Evolutionary conservation across 1,284 basidiomycete species (phyloP).

Genomic region (Omphalotus olearius): DNA sequence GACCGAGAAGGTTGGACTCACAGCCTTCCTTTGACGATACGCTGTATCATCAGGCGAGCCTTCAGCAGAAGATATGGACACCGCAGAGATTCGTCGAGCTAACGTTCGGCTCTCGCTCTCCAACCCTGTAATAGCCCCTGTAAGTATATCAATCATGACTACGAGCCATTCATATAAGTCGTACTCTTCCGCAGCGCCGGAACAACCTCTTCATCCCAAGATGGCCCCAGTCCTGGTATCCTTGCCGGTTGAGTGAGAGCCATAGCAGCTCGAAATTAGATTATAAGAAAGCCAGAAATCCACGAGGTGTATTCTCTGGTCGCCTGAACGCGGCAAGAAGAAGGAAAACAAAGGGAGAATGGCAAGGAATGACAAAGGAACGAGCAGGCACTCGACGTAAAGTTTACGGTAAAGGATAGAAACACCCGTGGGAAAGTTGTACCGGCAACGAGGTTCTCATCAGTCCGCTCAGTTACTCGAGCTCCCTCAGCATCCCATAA

Average conservation of each 20-base stretch:
- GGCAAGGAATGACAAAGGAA: no score
- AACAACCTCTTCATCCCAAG: slow-evolving; percentile 70
- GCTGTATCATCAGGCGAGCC: slow-evolving; percentile 24
- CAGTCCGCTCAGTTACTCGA: no score
- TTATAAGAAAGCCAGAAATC: not conserved
- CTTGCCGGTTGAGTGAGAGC: slow-evolving; percentile 50
- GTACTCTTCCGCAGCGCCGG: slow-evolving; percentile 67
- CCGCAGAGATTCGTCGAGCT: slow-evolving; percentile 67
- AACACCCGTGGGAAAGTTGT: no score
- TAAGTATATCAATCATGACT: slow-evolving; percentile 5
- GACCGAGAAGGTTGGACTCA: not conserved
- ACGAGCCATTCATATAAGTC: slow-evolving; percentile 18
- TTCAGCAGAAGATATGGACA: slow-evolving; percentile 55
- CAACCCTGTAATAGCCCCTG: slow-evolving; percentile 45
- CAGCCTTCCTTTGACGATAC: no score
- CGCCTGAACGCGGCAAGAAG: no score
- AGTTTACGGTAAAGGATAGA: no score
- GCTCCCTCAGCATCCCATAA: no score
- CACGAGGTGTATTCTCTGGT: no score
- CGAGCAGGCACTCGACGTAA: no score
- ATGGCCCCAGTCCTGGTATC: slow-evolving; percentile 40
- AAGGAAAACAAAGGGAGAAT: no score
- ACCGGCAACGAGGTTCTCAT: no score
- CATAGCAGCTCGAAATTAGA: slow-evolving; percentile 23
- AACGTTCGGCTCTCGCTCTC: slow-evolving; percentile 69